A percentile compares a stretch with the other conserved stretches of the same genome.
phyloP scores from a whole-genome alignment of 805 yeast species.

The Soucietia sequanensis region DNA sequence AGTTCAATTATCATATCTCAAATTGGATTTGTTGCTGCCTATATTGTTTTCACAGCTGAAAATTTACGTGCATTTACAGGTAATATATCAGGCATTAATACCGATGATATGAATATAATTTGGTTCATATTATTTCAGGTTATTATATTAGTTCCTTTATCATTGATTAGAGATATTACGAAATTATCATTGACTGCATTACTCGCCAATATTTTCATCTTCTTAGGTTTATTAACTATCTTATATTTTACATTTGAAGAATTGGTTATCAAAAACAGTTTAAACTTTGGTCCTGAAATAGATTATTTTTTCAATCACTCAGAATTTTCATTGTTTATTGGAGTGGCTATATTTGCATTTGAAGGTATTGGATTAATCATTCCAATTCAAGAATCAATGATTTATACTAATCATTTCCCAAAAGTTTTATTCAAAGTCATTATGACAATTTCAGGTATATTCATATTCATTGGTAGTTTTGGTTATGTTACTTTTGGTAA shows the following conservation, averaged over 20 bases:
- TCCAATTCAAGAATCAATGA: slow-evolving; percentile 83
- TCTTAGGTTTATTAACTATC: slow-evolving; percentile 65
- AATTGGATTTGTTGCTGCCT: slow-evolving; percentile 78
- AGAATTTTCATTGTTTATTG: slow-evolving; percentile 70
- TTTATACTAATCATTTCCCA: slow-evolving; percentile 70
- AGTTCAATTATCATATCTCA: slow-evolving; percentile 68
- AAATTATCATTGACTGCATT: slow-evolving; percentile 70
- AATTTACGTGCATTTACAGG: slow-evolving; percentile 62
- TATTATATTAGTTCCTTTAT: slow-evolving; percentile 60
- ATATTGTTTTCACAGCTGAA: slow-evolving; percentile 75
- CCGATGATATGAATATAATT: slow-evolving; percentile 34
- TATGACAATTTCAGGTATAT: slow-evolving; percentile 57
- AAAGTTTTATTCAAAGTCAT: slow-evolving; percentile 61
- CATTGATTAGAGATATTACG: slow-evolving; percentile 74
- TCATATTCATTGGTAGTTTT: slow-evolving; percentile 61
- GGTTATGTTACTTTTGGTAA: slow-evolving; percentile 74
- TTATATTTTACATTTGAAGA: slow-evolving; percentile 52
- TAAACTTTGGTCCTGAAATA: slow-evolving; percentile 46
- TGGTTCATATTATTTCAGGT: slow-evolving; percentile 57
- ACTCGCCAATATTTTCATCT: slow-evolving; percentile 67
- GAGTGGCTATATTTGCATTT: slow-evolving; percentile 85
- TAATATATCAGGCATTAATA: slow-evolving; percentile 45
- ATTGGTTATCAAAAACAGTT: slow-evolving; percentile 38
- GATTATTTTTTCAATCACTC: slow-evolving; percentile 50
- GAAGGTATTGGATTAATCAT: slow-evolving; percentile 83